Conservation (phyloP, 1,284 basidiomycete genomes). For the Lignosus rhinocerotis region DNA sequence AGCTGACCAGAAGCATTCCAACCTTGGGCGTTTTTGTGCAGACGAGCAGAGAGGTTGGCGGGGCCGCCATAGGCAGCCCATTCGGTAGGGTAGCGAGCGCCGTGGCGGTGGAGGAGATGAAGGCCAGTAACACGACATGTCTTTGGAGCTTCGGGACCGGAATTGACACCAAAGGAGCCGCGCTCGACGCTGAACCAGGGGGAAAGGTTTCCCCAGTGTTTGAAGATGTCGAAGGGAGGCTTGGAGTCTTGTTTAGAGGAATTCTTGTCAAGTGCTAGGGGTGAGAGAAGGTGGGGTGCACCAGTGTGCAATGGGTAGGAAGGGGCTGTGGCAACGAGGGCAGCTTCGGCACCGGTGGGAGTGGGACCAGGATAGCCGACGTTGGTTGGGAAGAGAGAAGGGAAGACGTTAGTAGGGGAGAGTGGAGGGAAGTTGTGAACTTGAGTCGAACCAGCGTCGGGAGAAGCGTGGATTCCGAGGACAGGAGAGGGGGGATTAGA, state of each 20-base stretch:
- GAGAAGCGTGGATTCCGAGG: conserved; percentile 43
- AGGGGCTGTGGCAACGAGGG: conserved; percentile 76
- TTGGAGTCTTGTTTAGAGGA: conserved; percentile 24
- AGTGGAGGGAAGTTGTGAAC: conserved; percentile 71
- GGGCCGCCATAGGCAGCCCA: conserved; percentile 69
- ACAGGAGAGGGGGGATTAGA: background rate
- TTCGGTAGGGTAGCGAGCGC: conserved; percentile 79
- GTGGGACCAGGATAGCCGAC: conserved; percentile 84
- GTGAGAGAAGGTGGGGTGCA: conserved; percentile 63
- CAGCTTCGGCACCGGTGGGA: conserved; percentile 83
- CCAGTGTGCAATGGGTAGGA: conserved; percentile 73
- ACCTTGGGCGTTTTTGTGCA: conserved; percentile 52
- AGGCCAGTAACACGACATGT: conserved; percentile 71
- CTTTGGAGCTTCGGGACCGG: conserved; percentile 68
- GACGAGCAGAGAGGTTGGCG: conserved; percentile 55
- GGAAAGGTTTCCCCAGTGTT: conserved; percentile 81
- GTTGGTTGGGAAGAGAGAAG: conserved; percentile 70
- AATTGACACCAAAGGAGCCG: conserved; percentile 71
- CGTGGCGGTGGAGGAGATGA: conserved; percentile 79
- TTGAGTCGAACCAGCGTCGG: conserved; percentile 70
- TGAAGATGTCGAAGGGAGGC: conserved; percentile 61
- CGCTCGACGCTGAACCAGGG: conserved; percentile 82
- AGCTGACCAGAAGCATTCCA: conserved; percentile 69
- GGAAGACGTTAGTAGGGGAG: conserved; percentile 67
- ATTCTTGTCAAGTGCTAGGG: conserved; percentile 29